Evolutionary conservation across 768 basidiomycete genomes (phyloP), one percentile per base, ranked within the genome.

Genomic region (Paxillus rubicundulus): DNA sequence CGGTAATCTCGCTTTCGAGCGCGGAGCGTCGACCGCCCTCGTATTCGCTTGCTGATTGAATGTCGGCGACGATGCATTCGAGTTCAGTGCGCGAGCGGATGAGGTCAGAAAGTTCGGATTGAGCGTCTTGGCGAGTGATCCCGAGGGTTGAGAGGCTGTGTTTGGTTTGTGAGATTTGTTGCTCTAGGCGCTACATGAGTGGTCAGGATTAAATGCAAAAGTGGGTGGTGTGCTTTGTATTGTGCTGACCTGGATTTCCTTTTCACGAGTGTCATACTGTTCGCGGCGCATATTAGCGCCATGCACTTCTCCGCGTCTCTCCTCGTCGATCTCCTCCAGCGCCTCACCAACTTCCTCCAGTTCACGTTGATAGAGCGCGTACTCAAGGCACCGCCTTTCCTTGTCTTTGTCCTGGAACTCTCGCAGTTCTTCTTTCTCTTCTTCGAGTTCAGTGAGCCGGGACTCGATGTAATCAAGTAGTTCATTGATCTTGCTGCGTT

Each of bases 321-420:
- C 94, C 43, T 87, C 85, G 58, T 88, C 83, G 37, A 97, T 89
- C 66, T 91, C 86, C 33, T 90, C 92, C 50, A 99, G 68, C 0
- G 91, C 85, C 48, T 87, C 86, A 0, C 81, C 84, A 1, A 96
- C 93, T 58, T 98, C 96, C 53, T 89, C 85, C 36, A 98, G 70
- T 64, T 99, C 96, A 33, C 89, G 80, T 58, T 92, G 88, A 70
- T 97, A 92, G 56, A 98, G 71, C 0, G 94, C 92, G 66, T 98
- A 98, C 66, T 99, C 97, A 61, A 98, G 75, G 67, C 93, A 96
- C 37, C 96, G 79, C 34, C 96, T 77, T 53, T 98, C 92, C 69
- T 92, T 92, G 66, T 99, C 97, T 66, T 93, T 93, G 57, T 91
- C 86, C 68, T 97, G 93, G 64, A 91, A 99, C 67, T 97, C 93